Evolutionary conservation across 805 yeast species (phyloP), one percentile per base, ranked within the genome.

Genomic region (Lipomyces oligophaga): DNA sequence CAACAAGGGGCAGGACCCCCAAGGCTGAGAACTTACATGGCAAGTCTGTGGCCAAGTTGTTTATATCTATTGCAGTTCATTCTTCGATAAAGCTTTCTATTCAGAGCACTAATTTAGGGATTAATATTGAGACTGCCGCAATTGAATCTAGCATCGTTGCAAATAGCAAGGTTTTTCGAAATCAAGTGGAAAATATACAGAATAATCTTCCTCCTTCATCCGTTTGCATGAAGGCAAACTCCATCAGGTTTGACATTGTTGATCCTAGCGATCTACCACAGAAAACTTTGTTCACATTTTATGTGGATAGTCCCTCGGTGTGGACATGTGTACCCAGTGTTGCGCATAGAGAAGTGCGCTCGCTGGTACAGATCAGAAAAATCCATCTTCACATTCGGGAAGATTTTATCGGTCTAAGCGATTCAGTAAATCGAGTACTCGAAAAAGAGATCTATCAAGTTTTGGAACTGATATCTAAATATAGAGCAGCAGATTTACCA

Each of bases 131-230:
- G 7, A 45, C 44, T n/a, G 47, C 44, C 27, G 39, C 21, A 16
- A 35, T 52, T 16, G 42, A 48, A 15, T 30, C 47, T 3, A 52
- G 55, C 27, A 18, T 36, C 13, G 37, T 34, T 19, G 34, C 36
- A 16, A 31, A 31, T 20, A 25, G 33, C n/a, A n/a, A n/a, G n/a
- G n/a, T n/a, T 15, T 18, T 15, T 5, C n/a, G n/a, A n/a, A n/a
- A n/a, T n/a, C n/a, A n/a, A n/a, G n/a, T n/a, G n/a, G n/a, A n/a
- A n/a, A n/a, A n/a, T n/a, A n/a, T n/a, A n/a, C n/a, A n/a, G n/a
- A n/a, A n/a, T n/a, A n/a, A n/a, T n/a, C n/a, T n/a, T n/a, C 5
- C n/a, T 15, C 41, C 46, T 10, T 43, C 53, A 10, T 49, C 56
- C 4, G n/a, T 45, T 8, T 15, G 45, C 11, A 18, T 52, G 38